phyloP scores from a whole-genome alignment of 1,284 basidiomycete species.

The Ceratobasidium sp. region DNA sequence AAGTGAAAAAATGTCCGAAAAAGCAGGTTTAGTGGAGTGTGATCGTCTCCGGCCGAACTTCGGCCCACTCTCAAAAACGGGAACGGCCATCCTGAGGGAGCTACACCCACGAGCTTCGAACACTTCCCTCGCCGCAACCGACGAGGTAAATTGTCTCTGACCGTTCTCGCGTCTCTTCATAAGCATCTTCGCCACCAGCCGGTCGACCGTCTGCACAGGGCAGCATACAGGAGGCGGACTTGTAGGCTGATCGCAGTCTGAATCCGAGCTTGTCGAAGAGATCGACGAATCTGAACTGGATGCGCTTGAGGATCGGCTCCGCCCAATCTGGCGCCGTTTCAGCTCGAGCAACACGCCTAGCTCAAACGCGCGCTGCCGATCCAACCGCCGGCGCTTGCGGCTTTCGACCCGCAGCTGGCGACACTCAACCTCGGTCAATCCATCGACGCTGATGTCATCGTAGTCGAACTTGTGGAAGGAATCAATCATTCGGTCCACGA shows the following conservation, averaged over 20 bases:
- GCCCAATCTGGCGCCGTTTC: slow-evolving; percentile 28
- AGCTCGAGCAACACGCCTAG: slow-evolving; percentile 26
- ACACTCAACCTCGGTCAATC: slow-evolving; percentile 32
- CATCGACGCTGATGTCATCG: slow-evolving; percentile 35
- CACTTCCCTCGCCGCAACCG: slow-evolving; percentile 10
- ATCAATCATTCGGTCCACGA: slow-evolving; percentile 26
- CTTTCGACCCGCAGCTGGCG: slow-evolving; percentile 22
- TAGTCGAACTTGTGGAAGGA: slow-evolving; percentile 18
- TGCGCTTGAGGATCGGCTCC: slow-evolving; percentile 27
- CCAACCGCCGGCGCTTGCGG: slow-evolving; percentile 31
- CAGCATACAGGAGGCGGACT: background rate
- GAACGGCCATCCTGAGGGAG: slow-evolving; percentile 1
- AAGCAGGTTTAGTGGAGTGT: background rate
- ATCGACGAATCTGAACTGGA: slow-evolving; percentile 13
- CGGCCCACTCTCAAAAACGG: background rate
- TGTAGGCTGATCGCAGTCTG: background rate
- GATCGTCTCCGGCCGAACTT: slow-evolving; percentile 9
- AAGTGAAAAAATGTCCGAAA: slow-evolving; percentile 22
- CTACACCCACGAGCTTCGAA: slow-evolving; percentile 34
- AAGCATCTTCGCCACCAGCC: slow-evolving; percentile 26
- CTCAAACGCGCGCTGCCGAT: slow-evolving; percentile 23
- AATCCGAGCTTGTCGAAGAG: slow-evolving; percentile 21
- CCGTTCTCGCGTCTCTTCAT: slow-evolving; percentile 21
- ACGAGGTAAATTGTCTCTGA: slow-evolving; percentile 7
- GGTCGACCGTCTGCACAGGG: slow-evolving; percentile 18